Evolutionary conservation across 805 yeast species (phyloP).

Genomic region (Myxozyma vanderwaltii): DNA sequence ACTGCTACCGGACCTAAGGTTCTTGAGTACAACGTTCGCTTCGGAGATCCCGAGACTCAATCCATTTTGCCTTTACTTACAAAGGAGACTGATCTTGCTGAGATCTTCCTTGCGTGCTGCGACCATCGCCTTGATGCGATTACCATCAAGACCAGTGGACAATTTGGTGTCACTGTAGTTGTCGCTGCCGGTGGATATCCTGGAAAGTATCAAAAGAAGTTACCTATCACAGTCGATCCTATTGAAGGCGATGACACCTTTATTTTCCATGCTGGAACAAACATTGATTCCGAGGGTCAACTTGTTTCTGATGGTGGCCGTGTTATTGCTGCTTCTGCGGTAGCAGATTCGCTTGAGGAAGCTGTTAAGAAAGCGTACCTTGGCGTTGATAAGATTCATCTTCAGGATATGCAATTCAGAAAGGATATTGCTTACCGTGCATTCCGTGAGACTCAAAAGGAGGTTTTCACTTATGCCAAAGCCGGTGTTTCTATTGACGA

Average conservation of each 20-base stretch:
- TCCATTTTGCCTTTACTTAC: constrained; percentile 86
- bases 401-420: constrained; percentile 78
- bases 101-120: constrained; percentile 88
- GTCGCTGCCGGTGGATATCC: constrained; percentile 98
- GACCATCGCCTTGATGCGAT: constrained; percentile 92
- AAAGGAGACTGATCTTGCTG: constrained; percentile 86
- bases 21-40: constrained; percentile 94
- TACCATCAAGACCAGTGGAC: constrained; percentile 51
- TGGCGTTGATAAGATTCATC: constrained; percentile 77
- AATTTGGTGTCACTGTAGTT: constrained; percentile 87
- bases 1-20: constrained; percentile 90
- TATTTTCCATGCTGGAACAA: constrained; percentile 97
- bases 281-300: constrained; percentile 51
- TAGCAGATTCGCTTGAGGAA: constrained; percentile 68
- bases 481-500: constrained; percentile 98
- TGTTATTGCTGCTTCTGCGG: constrained; percentile 92
- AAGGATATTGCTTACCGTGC: constrained; percentile 93
- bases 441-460: constrained; percentile 55
- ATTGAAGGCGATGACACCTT: constrained; percentile 54
- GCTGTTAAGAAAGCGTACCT: constrained; percentile 85
- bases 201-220: constrained; percentile 81
- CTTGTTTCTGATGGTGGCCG: constrained; percentile 92
- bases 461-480: constrained; percentile 79
- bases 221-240: constrained; percentile 64
- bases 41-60: constrained; percentile 99